These are phyloP conservation scores for Eucalyptus leucophloia DNA, from an alignment of 345 rosid genomes.

Conservation along the genomic window DNA sequence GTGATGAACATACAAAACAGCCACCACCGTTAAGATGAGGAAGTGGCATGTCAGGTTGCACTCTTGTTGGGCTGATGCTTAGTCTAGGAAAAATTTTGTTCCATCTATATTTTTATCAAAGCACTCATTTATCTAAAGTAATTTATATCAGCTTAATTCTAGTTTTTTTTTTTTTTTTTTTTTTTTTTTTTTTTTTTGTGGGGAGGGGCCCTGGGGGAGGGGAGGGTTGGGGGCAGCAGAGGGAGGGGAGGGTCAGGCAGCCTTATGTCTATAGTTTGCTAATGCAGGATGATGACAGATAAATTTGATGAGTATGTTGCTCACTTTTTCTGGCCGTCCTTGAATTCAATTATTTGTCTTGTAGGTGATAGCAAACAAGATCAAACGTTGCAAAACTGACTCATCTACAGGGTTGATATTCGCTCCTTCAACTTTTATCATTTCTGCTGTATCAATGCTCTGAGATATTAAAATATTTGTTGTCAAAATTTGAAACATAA, in stretches of 20 bases:
- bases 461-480: not conserved
- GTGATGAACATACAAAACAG: not conserved
- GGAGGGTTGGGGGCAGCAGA: too few species aligned
- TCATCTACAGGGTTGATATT: conserved; percentile 51
- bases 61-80: too few species aligned
- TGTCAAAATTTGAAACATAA: not conserved
- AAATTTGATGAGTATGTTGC: not conserved
- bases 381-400: conserved; percentile 91
- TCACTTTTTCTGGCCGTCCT: not conserved
- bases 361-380: conserved; percentile 75
- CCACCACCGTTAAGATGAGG: not conserved
- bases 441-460: not conserved
- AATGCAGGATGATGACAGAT: not conserved
- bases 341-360: not conserved
- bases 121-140: not conserved
- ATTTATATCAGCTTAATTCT: not conserved
- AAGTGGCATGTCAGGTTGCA: not conserved
- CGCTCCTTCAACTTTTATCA: not conserved
- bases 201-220: not conserved
- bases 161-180: not conserved
- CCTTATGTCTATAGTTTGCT: not conserved
- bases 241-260: not conserved
- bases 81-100: not conserved
- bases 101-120: not conserved
- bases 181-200: accelerated